Evolutionary conservation across 441 rosid genomes (phyloP).

Genomic region (Gossypium trilobum): DNA sequence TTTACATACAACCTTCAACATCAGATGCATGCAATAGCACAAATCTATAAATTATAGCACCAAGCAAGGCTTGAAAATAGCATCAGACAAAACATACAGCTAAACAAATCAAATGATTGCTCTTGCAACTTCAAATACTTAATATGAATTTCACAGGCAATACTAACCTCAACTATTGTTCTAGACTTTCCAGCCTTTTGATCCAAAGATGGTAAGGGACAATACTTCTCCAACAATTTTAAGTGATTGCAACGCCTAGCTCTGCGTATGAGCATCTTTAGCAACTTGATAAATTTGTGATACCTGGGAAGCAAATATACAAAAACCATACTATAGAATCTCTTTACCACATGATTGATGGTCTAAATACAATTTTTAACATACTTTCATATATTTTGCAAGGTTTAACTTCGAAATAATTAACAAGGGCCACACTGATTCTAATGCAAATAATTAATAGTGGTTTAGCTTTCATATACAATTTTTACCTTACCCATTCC

Average conservation of each 20-base stretch:
- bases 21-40: background rate
- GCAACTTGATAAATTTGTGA: constrained; percentile 44
- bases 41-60: background rate
- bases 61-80: background rate
- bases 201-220: constrained; percentile 31
- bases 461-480: background rate
- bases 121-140: constrained; percentile 2
- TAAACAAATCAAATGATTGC: background rate
- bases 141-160: background rate
- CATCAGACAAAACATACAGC: background rate
- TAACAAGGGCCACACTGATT: constrained; percentile 6
- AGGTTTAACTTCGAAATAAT: background rate
- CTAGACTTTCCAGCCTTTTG: constrained; percentile 25
- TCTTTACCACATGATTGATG: background rate
- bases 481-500: constrained; percentile 2
- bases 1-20: background rate
- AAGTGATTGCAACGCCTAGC: constrained; percentile 39
- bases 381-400: background rate
- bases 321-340: background rate
- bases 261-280: constrained; percentile 51
- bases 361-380: background rate
- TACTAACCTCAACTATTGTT: constrained; percentile 37
- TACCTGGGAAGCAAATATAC: constrained; percentile 39
- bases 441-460: background rate
- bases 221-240: constrained; percentile 61